A percentile compares a stretch with the other conserved stretches of the same genome.
Conservation (phyloP, 78 protist species). For the Emiliania huxleyi region DNA sequence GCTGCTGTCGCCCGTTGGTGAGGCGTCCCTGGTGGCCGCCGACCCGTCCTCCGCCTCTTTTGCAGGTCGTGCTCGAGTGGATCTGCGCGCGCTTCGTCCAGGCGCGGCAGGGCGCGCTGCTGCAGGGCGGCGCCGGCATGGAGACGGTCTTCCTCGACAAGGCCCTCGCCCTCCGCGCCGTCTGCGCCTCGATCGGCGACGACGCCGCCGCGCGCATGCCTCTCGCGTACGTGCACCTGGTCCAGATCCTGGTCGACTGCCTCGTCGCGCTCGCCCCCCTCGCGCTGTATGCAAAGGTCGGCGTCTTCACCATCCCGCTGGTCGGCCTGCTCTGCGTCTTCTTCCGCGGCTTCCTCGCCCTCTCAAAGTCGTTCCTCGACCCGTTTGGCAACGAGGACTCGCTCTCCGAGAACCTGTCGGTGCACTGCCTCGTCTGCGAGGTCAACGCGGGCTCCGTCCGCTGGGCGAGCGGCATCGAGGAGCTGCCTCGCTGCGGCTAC, state of each 20-base stretch:
- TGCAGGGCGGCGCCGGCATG: neutral
- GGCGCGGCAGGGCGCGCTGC: neutral
- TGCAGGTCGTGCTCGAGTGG: constrained; percentile 5
- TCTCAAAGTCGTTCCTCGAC: neutral
- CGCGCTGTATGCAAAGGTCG: neutral
- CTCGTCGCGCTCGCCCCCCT: constrained; percentile 1
- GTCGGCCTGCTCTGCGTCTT: neutral
- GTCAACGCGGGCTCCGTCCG: neutral
- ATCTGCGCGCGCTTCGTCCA: neutral
- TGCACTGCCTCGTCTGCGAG: neutral
- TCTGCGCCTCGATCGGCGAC: neutral
- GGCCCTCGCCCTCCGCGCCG: neutral
- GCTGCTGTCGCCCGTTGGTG: too few species aligned
- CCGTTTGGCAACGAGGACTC: neutral
- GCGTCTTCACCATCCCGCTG: neutral
- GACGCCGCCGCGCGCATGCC: constrained; percentile 5
- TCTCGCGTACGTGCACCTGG: neutral
- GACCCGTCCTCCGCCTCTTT: too few species aligned
- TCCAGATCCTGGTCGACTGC: neutral
- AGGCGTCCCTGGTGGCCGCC: too few species aligned
- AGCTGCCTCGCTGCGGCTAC: too few species aligned
- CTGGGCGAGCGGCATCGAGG: neutral
- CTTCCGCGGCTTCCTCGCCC: neutral
- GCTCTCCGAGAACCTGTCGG: neutral
- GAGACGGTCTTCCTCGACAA: neutral